These are phyloP conservation scores for Dioscorea cayenensis DNA, from an alignment of 116 monocot species.

Conservation along the genomic window DNA sequence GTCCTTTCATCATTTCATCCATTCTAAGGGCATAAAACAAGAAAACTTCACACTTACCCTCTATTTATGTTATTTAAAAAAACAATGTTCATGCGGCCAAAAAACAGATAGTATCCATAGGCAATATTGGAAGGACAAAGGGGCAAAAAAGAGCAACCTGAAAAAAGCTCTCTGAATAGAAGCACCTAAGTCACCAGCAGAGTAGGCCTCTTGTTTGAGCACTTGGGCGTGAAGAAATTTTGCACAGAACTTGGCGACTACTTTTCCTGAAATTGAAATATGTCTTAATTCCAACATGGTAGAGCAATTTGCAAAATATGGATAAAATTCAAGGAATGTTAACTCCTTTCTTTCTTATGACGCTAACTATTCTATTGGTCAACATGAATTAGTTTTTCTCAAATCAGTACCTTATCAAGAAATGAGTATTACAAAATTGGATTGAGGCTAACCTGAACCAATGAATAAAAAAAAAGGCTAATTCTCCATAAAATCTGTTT, in stretches of 20 bases:
- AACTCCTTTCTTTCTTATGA: no score
- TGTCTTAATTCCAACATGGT: no score
- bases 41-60: background rate
- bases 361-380: no score
- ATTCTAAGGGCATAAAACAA: constrained; percentile 41
- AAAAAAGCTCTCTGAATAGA: constrained; percentile 77
- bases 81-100: background rate
- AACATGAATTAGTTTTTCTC: no score
- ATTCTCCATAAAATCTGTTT: no score
- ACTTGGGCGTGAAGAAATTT: constrained; percentile 80
- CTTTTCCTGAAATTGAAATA: constrained; percentile 58
- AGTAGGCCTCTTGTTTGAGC: constrained; percentile 64
- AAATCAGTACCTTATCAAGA: no score
- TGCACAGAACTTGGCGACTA: constrained; percentile 94
- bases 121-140: background rate
- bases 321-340: no score
- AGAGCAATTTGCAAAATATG: no score
- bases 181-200: constrained; percentile 65
- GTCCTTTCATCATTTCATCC: constrained; percentile 99
- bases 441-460: no score
- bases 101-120: background rate
- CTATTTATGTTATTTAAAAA: background rate
- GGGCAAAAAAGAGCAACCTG: constrained; percentile 33
- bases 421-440: no score
- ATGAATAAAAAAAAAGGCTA: no score